Percentiles rank a stretch among this genome's conserved stretches.
These are phyloP conservation scores for Xylaria cubensis DNA, from an alignment of 495 filamentous ascomycete genomes.

Conservation along the genomic window DNA sequence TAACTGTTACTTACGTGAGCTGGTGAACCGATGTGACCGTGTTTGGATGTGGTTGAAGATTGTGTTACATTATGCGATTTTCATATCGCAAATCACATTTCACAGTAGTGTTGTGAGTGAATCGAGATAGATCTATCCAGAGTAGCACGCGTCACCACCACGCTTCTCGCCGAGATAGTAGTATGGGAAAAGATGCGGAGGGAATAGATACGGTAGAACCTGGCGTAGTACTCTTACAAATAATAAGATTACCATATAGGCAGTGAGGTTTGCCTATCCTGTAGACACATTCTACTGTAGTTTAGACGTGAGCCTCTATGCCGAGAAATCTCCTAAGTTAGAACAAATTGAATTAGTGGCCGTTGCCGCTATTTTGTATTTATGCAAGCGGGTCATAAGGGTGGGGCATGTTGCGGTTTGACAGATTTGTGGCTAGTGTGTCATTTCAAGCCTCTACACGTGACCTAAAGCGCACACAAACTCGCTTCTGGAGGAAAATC, in stretches of 20 bases:
- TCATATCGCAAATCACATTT: not conserved
- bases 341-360: not conserved
- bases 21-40: not conserved
- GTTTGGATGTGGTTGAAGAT: not conserved
- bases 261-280: not conserved
- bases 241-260: not conserved
- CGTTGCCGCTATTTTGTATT: not conserved
- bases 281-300: too few relatives aligned
- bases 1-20: not conserved
- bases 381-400: not conserved
- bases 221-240: not conserved
- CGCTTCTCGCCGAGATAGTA: not conserved
- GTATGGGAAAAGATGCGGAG: not conserved
- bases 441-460: slow-evolving; percentile 23
- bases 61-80: not conserved
- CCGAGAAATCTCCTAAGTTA: not conserved
- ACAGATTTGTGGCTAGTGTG: slow-evolving; percentile 15
- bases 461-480: slow-evolving; percentile 26
- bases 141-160: not conserved
- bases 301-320: not conserved
- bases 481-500: slow-evolving; percentile 23
- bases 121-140: not conserved
- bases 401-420: not conserved
- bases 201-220: not conserved
- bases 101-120: not conserved